phyloP scores from a whole-genome alignment of 78 protist species.

The Isochrysis galbana region DNA sequence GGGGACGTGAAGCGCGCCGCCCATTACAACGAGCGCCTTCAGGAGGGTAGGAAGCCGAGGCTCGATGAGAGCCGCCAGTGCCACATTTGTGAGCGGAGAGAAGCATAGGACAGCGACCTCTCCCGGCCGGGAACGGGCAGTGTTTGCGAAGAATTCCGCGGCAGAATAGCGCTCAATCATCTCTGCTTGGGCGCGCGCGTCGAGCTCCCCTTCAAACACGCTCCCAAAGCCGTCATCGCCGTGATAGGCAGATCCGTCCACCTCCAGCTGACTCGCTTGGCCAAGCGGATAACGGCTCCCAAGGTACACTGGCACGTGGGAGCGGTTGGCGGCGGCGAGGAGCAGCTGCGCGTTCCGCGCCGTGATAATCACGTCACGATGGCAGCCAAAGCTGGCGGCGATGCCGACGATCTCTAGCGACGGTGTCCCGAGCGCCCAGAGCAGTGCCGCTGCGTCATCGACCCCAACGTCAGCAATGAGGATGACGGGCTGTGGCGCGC shows the following conservation, averaged over 20 bases:
- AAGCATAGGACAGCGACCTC: background rate
- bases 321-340: background rate
- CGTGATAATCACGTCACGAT: background rate
- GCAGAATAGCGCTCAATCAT: background rate
- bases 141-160: background rate
- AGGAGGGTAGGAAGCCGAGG: background rate
- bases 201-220: background rate
- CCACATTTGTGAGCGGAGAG: conserved; percentile 5
- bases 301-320: background rate
- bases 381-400: background rate
- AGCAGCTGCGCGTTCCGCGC: background rate
- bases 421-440: background rate
- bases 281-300: background rate
- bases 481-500: background rate
- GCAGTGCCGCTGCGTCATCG: background rate
- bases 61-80: background rate
- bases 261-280: background rate
- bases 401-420: background rate
- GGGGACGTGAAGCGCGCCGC: background rate
- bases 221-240: background rate
- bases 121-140: background rate
- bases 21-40: background rate
- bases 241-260: background rate
- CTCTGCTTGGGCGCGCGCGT: background rate
- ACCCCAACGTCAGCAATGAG: background rate